Percentiles rank a stretch among this genome's conserved stretches.
Evolutionary conservation across 805 yeast species (phyloP).

Genomic region (Kazachstania viticola): DNA sequence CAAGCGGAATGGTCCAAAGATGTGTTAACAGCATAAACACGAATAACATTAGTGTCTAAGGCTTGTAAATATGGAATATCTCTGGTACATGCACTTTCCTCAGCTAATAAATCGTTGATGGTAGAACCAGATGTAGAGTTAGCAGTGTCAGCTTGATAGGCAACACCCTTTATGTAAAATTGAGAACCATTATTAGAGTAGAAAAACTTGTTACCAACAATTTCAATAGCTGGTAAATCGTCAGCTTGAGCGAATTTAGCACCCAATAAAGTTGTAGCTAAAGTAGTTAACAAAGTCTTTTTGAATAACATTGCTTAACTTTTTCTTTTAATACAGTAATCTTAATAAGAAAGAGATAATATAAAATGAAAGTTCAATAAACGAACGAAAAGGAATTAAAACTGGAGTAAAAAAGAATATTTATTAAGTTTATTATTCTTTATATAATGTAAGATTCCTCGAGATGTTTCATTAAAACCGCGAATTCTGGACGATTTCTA

Average conservation of each 20-base stretch:
- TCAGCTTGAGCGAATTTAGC: slow-evolving; percentile 20
- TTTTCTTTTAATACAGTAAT: neutral
- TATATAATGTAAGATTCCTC: too few species aligned
- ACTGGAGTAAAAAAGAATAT: too few species aligned
- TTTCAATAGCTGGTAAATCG: slow-evolving; percentile 53
- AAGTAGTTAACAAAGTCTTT: slow-evolving; percentile 25
- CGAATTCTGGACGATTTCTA: too few species aligned
- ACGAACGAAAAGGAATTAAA: too few species aligned
- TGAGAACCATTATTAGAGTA: slow-evolving; percentile 70
- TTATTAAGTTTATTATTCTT: too few species aligned
- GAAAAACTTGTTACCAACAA: slow-evolving; percentile 69
- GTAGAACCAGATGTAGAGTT: slow-evolving; percentile 33
- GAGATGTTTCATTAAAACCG: too few species aligned
- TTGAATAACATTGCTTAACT: slow-evolving; percentile 27
- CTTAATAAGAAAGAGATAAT: neutral
- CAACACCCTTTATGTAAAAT: slow-evolving; percentile 67
- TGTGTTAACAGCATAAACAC: slow-evolving; percentile 68
- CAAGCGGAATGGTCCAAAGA: slow-evolving; percentile 54
- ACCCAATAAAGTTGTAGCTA: slow-evolving; percentile 22
- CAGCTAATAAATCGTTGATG: slow-evolving; percentile 64
- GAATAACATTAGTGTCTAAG: slow-evolving; percentile 54
- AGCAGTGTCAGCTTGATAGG: slow-evolving; percentile 62
- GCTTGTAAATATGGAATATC: slow-evolving; percentile 60
- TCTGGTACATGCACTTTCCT: slow-evolving; percentile 48
- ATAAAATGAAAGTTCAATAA: neutral